Evolutionary conservation across 2,329 filamentous ascomycete genomes (phyloP), one percentile per base, ranked within the genome.

Genomic region (Pseudocercospora cruenta): DNA sequence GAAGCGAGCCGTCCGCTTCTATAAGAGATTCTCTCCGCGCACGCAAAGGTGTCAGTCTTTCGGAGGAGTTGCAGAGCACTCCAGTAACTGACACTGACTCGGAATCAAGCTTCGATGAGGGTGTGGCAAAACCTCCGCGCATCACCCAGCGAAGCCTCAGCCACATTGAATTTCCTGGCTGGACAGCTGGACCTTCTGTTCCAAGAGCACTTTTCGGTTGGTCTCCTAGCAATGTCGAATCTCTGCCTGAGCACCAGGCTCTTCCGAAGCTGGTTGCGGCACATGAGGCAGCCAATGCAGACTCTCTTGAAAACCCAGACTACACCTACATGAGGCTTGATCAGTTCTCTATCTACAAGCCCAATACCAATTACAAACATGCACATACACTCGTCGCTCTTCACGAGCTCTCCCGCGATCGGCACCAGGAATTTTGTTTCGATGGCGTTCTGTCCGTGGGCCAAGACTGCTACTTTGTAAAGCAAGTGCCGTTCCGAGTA

Each of bases 371-470:
- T 1, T 9, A 43, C 19, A 33, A 58, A 10, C 70, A 70, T 33
- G 60, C 51, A 7, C 33, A 54, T 0, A 66, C 70, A 39, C 60
- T 72, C 10, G 64, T 68, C 1, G 60, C 65, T 16, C 62, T 72
- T 28, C 62, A 72, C 31, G 59, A 62, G 33, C 59, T 72, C 5
- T 63, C 62, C 5, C 60, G 53, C 55, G 60, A 65, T 43, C 53
- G 66, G 1, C 68, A 65, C 49, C 49, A 62, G 10, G 72, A 67
- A 4, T 82, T 87, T 61, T 86, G 80, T 54, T 87, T 92, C 43
- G 87, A 91, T 69, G 90, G 90, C 0, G 73, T 85, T 0, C 74
- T 93, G 0, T 83, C 80, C 8, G 64, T 80, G 3, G 84, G 83
- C 33, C 21, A 75, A 61, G 3, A 70, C 43, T 66, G 67, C 7